A percentile compares a stretch with the other conserved stretches of the same genome.
Conservation (phyloP, 345 rosid genomes). For the Theobroma cacao region DNA sequence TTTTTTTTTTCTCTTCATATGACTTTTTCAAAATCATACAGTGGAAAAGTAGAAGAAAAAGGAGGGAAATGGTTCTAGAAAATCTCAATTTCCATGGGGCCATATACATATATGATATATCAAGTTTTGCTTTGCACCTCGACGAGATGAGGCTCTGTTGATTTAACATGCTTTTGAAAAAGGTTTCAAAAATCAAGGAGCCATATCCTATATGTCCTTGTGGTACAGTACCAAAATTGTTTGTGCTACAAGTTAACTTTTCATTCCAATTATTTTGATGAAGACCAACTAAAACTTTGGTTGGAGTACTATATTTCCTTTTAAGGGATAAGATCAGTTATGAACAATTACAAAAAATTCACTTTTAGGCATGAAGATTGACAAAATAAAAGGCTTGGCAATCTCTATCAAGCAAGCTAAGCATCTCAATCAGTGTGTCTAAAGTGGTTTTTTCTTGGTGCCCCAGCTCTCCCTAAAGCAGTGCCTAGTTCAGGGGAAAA, state of each 20-base stretch:
- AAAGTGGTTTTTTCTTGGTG: background rate
- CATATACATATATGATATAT: background rate
- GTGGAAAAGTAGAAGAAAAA: background rate
- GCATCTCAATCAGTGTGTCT: background rate
- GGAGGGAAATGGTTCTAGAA: background rate
- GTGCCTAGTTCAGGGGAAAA: background rate
- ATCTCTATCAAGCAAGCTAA: background rate
- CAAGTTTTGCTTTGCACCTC: background rate
- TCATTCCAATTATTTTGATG: background rate
- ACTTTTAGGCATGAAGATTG: background rate
- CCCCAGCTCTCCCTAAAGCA: background rate
- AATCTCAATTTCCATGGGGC: background rate
- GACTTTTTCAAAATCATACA: background rate
- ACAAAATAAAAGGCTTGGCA: no score
- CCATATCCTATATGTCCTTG: background rate
- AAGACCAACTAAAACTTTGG: background rate
- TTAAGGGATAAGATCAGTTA: background rate
- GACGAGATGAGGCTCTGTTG: background rate
- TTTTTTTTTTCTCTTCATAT: background rate
- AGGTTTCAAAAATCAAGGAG: background rate
- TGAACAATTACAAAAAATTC: background rate
- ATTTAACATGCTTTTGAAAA: background rate
- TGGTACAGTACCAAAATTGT: background rate
- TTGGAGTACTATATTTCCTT: background rate
- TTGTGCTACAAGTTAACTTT: background rate